A percentile compares a stretch with the other conserved stretches of the same genome.
Evolutionary conservation across 2,329 filamentous ascomycete species (phyloP).

Genomic region (Stromatinia cepivora): DNA sequence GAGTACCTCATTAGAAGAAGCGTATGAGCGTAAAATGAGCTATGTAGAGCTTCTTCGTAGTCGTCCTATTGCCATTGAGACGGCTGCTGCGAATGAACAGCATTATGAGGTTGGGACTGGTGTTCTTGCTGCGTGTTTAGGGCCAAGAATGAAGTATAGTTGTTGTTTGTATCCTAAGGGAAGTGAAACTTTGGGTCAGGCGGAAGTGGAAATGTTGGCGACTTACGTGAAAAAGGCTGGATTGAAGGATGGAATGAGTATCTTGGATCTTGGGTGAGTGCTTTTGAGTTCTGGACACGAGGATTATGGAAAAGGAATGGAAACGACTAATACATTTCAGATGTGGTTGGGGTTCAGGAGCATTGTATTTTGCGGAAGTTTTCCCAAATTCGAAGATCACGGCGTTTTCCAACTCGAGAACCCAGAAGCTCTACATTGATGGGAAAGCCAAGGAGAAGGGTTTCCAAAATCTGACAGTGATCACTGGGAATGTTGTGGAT

Average conservation of each 20-base stretch:
- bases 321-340: conserved; percentile 41
- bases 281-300: conserved; percentile 19
- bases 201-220: conserved; percentile 66
- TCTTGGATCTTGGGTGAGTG: conserved; percentile 37
- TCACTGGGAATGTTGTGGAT: conserved; percentile 66
- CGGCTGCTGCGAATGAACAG: conserved; percentile 64
- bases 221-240: conserved; percentile 60
- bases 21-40: conserved; percentile 60
- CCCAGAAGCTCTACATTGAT: conserved; percentile 69
- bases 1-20: conserved; percentile 52
- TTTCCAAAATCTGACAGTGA: conserved; percentile 60
- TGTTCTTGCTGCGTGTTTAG: conserved; percentile 60
- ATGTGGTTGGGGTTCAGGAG: conserved; percentile 68
- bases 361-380: conserved; percentile 64
- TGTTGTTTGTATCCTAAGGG: conserved; percentile 64
- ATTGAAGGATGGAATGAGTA: conserved; percentile 40
- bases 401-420: conserved; percentile 68
- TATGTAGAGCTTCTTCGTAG: conserved; percentile 61
- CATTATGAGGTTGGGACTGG: conserved; percentile 73
- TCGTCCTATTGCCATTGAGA: conserved; percentile 68
- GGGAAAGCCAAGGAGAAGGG: conserved; percentile 55
- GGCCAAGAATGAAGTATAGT: conserved; percentile 73
- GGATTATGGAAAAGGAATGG: neutral
- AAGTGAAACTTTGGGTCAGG: conserved; percentile 61
- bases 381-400: conserved; percentile 63